Evolutionary conservation across 2,329 filamentous ascomycete genomes (phyloP), one percentile per base, ranked within the genome.

Genomic region (Monosporascus sp.): DNA sequence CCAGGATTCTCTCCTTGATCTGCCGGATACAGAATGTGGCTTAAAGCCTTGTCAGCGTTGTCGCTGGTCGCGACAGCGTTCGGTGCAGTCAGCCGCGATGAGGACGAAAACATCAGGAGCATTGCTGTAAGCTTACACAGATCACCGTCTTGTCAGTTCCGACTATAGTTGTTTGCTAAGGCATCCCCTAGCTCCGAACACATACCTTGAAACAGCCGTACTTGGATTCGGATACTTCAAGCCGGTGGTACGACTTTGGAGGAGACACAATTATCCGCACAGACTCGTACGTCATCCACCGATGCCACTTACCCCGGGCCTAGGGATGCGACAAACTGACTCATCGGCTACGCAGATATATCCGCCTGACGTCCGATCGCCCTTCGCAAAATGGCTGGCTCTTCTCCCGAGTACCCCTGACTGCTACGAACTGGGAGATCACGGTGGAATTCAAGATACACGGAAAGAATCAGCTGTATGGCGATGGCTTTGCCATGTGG

Each of bases 221-320:
- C 74, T 84, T 99, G 64, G 94, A 99, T 75, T 94, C 91, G 56
- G 94, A 97, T 72, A 92, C 97, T 87, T 89, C 95, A 76, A 96
- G 90, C 76, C 87, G 94, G 69, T 99, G 94, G 93, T 99, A 93
- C 75, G 94, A 99, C 76, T 99, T 95, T 81, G 94, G 94, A 69
- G 94, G 93, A 68, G 91, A 96, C 75, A 90, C 93, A 41, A 87
- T 99, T 64, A 82, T 97, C 65, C 78, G 83, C 63, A 84, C 83
- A 59, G 83, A 87, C 68, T 80, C 80, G 83, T 87, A 83, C 59
- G 80, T 72, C 58, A 51, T 56, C 27, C 49, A 50, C 27, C 20
- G 43, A 46, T 46, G 43, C 39, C 20, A 39, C 31, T 48, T 48
- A 38, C 11, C 46, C 37, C 37, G 25, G 43, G 37, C 8, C 17